Percentiles rank a stretch among this genome's conserved stretches.
phyloP scores from a whole-genome alignment of 306 rosid species.

The Lathyrus tuberosus region DNA sequence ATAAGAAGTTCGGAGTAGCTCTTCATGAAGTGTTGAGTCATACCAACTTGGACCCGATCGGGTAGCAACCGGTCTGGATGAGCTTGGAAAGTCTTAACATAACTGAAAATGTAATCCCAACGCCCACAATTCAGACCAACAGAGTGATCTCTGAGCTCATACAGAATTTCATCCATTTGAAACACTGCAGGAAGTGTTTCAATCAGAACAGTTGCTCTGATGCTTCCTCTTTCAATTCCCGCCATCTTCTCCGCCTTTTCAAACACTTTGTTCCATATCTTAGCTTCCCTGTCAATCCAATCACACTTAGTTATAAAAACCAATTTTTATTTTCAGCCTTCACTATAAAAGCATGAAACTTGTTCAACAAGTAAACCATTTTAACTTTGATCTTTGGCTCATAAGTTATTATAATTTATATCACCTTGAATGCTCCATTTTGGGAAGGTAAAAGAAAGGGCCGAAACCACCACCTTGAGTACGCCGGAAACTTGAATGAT shows the following conservation, averaged over 20 bases:
- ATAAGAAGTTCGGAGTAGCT: constrained; percentile 88
- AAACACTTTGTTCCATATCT: constrained; percentile 86
- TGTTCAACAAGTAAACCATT: background rate
- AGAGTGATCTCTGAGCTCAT: constrained; percentile 88
- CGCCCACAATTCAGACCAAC: constrained; percentile 90
- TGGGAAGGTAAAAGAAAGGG: constrained; percentile 94
- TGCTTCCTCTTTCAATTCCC: constrained; percentile 85
- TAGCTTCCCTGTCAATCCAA: constrained; percentile 71
- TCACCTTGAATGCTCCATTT: constrained; percentile 94
- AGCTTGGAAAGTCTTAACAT: constrained; percentile 88
- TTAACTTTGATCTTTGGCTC: background rate
- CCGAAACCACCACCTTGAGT: constrained; percentile 83
- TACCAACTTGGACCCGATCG: constrained; percentile 80
- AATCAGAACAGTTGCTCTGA: constrained; percentile 82
- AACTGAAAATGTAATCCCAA: constrained; percentile 97
- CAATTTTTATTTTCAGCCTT: background rate
- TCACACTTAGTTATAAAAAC: constrained; percentile 10
- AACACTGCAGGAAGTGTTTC: constrained; percentile 94
- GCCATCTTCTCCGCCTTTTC: constrained; percentile 79
- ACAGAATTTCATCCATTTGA: constrained; percentile 90
- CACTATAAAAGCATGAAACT: background rate
- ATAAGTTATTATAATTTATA: background rate
- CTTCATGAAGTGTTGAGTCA: constrained; percentile 91
- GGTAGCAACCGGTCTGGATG: constrained; percentile 83
- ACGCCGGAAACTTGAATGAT: constrained; percentile 55